phyloP scores from a whole-genome alignment of 2,329 filamentous ascomycete genomes.

The Fusarium sp. region DNA sequence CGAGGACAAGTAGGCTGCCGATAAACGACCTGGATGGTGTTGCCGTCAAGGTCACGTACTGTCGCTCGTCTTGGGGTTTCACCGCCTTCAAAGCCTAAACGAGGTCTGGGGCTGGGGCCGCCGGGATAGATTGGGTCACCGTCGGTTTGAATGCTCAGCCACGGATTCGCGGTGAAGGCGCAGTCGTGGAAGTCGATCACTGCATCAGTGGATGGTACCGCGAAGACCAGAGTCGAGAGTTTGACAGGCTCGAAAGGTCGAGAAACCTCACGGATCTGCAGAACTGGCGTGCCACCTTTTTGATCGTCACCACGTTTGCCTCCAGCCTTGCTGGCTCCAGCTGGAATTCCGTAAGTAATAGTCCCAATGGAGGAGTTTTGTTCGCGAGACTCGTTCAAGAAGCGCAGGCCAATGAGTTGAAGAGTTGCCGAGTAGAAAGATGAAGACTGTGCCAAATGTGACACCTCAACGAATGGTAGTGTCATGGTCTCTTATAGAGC shows the following conservation, averaged over 20 bases:
- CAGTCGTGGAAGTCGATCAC: conserved; percentile 79
- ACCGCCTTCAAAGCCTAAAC: conserved; percentile 51
- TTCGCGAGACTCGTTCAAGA: conserved; percentile 49
- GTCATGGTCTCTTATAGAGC: conserved; percentile 48
- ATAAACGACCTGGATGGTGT: conserved; percentile 83
- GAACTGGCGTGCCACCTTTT: conserved; percentile 49
- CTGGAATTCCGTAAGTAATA: conserved; percentile 55
- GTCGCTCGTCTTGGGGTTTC: conserved; percentile 56
- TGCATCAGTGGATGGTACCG: conserved; percentile 71
- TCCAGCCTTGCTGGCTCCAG: conserved; percentile 28
- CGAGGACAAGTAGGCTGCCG: conserved; percentile 43
- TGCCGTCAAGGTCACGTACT: conserved; percentile 84
- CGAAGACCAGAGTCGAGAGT: conserved; percentile 70
- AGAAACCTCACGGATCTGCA: conserved; percentile 59
- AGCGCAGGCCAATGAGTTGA: conserved; percentile 82
- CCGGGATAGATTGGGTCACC: conserved; percentile 38
- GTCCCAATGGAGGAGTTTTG: conserved; percentile 51
- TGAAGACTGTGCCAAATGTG: conserved; percentile 80
- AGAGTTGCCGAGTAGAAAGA: conserved; percentile 86
- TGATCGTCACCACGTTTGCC: conserved; percentile 42
- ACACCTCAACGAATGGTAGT: conserved; percentile 71
- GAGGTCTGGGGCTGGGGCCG: conserved; percentile 39
- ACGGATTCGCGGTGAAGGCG: conserved; percentile 71
- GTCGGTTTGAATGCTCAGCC: conserved; percentile 56
- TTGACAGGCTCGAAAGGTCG: conserved; percentile 55